A percentile compares a stretch with the other conserved stretches of the same genome.
Evolutionary conservation across 805 yeast genomes (phyloP).

Genomic region (Suhomyces kilbournensis): DNA sequence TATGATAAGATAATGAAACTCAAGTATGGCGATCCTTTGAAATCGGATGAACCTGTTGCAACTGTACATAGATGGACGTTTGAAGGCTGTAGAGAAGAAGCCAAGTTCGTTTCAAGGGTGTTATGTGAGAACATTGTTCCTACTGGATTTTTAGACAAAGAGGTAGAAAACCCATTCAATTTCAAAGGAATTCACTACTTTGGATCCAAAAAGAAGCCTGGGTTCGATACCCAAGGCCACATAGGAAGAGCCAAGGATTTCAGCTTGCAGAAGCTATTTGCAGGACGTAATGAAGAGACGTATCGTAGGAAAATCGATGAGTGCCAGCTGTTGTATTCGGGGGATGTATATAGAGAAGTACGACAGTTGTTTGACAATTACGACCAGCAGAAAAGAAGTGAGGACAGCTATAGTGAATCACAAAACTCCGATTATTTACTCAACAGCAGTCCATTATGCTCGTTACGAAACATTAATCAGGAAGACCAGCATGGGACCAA

Average conservation of each 20-base stretch:
- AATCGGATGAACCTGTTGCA: slow-evolving; percentile 12
- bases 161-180: neutral
- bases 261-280: slow-evolving; percentile 22
- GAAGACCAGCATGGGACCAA: neutral
- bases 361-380: neutral
- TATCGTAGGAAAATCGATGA: slow-evolving; percentile 20
- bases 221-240: neutral
- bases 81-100: slow-evolving; percentile 28
- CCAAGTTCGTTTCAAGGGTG: slow-evolving; percentile 14
- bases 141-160: neutral
- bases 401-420: neutral
- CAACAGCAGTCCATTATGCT: neutral
- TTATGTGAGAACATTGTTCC: neutral
- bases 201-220: neutral
- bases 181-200: slow-evolving; percentile 1
- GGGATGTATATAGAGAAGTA: neutral
- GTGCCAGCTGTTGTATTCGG: slow-evolving; percentile 22
- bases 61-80: slow-evolving; percentile 35
- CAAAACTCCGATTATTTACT: neutral
- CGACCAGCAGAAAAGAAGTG: neutral
- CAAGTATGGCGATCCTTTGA: slow-evolving; percentile 12
- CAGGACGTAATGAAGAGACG: slow-evolving; percentile 23
- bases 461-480: neutral
- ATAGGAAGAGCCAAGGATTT: slow-evolving; percentile 13
- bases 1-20: slow-evolving; percentile 14